Evolutionary conservation across 2,329 filamentous ascomycete genomes (phyloP), one percentile per base, ranked within the genome.

Genomic region (Neocucurbitaria cava): DNA sequence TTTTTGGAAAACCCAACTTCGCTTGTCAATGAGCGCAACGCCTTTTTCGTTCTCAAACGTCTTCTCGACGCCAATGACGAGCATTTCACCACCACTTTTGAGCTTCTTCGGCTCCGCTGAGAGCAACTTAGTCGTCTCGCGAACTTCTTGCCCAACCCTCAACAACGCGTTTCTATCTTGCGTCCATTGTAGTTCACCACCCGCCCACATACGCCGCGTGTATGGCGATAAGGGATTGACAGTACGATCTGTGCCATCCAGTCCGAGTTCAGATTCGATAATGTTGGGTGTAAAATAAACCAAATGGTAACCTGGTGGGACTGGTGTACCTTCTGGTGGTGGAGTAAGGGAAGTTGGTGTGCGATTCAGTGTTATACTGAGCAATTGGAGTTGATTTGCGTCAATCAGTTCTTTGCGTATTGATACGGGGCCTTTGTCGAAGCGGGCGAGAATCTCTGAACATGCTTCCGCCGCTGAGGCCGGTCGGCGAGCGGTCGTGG

Each of bases 121-220:
- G 28, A 81, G 72, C 18, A 81, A 74, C 54, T 76, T 77, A 8
- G 79, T 76, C 46, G 79, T 81, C 38, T 81, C 80, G 47, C 68
- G 73, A 7, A 78, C 73, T 54, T 59, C 56, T 64, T 74, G 69
- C 1, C 72, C 72, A 1, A 74, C 61, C 6, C 68, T 56, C 6
- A 74, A 52, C 6, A 69, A 23, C 8, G 54, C 43, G 10, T 47
- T 56, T 5, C 57, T 46, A 10, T 68, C 58, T 56, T 72, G 62
- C 9, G 50, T 51, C 64, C 91, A 95, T 1, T 70, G 70, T 8
- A 97, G 77, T 39, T 85, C 83, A 0, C 93, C 95, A 24, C 93
- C 92, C n/a, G 91, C 92, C 95, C 95, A 99, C 79, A 99, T 87
- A 17, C 95, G 86, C 23, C 90, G 84, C 38, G 83, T 83, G 68